Conservation (phyloP, 768 basidiomycete species). For the Boletales sp. region DNA sequence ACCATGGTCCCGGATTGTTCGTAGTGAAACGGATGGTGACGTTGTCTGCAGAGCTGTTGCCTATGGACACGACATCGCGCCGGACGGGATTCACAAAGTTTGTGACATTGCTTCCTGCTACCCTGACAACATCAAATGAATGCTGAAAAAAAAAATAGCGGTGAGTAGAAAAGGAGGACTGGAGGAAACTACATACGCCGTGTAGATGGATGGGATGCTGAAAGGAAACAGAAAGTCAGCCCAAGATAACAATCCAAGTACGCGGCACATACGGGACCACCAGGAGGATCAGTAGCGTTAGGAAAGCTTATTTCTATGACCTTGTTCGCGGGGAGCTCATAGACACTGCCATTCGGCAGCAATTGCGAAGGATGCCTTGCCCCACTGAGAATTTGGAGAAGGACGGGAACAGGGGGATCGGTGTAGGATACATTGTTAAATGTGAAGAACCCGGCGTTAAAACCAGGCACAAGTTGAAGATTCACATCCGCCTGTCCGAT, state of each 20-base stretch:
- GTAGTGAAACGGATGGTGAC: conserved; percentile 57
- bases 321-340: conserved; percentile 38
- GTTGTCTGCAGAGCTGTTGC: conserved; percentile 31
- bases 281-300: conserved; percentile 18
- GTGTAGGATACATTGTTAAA: conserved; percentile 30
- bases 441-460: conserved; percentile 3
- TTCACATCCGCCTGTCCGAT: conserved; percentile 38
- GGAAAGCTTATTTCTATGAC: conserved; percentile 43
- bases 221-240: neutral
- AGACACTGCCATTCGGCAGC: conserved; percentile 46
- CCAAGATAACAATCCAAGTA: too few species aligned
- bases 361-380: conserved; percentile 40
- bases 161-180: neutral
- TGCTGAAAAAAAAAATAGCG: conserved; percentile 16
- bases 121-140: conserved; percentile 29
- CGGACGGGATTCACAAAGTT: conserved; percentile 33
- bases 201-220: conserved; percentile 36
- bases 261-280: conserved; percentile 21
- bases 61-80: conserved; percentile 23
- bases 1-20: conserved; percentile 63
- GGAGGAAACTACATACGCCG: conserved; percentile 24
- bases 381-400: conserved; percentile 54
- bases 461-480: conserved; percentile 17
- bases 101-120: conserved; percentile 18
- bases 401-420: conserved; percentile 43